Evolutionary conservation across 2,329 filamentous ascomycete genomes (phyloP), one percentile per base, ranked within the genome.

Genomic region (Alternaria gansuensis): DNA sequence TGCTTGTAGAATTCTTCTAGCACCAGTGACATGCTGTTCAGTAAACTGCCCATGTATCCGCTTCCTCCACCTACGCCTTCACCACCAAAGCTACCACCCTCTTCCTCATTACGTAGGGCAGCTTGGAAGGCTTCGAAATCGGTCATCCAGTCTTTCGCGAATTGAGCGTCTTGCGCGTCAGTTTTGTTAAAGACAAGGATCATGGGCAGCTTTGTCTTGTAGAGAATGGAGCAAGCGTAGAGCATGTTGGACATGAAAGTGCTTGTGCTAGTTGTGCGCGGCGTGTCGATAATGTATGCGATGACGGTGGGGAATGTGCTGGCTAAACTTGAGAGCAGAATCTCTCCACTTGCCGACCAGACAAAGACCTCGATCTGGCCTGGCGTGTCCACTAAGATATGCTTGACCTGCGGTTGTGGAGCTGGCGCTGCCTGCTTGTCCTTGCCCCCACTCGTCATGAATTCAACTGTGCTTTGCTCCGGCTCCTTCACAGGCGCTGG

Each of bases 241-340:
- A 99, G 88, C 95, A 99, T 99, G 80, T 99, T 99, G 77, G 91
- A 96, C 95, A 99, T 99, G 80, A 99, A 99, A 0, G 95, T 99
- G 63, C 90, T 93, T 0, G 95, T 98, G 37, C 92, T 96, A 34
- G 90, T 88, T 13, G 93, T 96, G 53, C 95, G 88, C 3, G 96
- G 95, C 2, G 95, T 99, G 79, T 99, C 95, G 78, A 99, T 97
- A 59, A 99, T 87, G 80, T 98, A 99, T 56, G 95, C 95, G 69
- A 99, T 92, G 39, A 99, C 92, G 0, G 96, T 99, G 0, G 96
- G 95, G 75, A 99, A 98, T 0, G 91, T 93, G 4, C 91, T 95
- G 0, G 96, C 95, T 50, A 99, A 84, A 13, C 92, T 94, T 75
- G 96, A 93, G 49, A 99, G 88, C 14, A 99, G 83, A 68, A 99